Conservation (phyloP, 805 yeast species). For the Barnettozyma populi region DNA sequence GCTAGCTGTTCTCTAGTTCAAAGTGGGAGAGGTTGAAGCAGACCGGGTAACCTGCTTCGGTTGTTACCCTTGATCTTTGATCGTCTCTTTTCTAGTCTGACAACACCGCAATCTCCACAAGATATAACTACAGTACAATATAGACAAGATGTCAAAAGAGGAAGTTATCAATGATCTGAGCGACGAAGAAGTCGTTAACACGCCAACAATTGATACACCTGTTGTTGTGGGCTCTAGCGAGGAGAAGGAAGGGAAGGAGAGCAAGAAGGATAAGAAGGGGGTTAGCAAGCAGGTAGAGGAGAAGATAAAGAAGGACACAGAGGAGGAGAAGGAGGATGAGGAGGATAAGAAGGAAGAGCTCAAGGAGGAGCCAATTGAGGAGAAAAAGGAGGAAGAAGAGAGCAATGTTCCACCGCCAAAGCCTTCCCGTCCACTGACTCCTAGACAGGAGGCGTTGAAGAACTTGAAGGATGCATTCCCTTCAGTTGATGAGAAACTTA, state of each 20-base stretch:
- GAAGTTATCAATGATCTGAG: slow-evolving; percentile 5
- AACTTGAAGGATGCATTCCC: slow-evolving; percentile 88
- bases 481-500: slow-evolving; percentile 56
- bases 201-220: slow-evolving; percentile 11
- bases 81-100: neutral
- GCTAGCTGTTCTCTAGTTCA: too few relatives aligned
- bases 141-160: slow-evolving; percentile 2
- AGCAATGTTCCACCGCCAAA: slow-evolving; percentile 35
- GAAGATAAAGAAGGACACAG: slow-evolving; percentile 10
- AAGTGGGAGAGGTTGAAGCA: neutral
- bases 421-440: slow-evolving; percentile 60
- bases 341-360: slow-evolving; percentile 4
- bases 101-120: neutral
- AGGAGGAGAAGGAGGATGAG: slow-evolving; percentile 8
- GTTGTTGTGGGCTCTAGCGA: slow-evolving; percentile 4
- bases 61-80: neutral
- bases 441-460: slow-evolving; percentile 45
- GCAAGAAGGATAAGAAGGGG: slow-evolving; percentile 2
- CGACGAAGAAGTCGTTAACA: slow-evolving; percentile 2
- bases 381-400: slow-evolving; percentile 2
- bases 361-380: slow-evolving; percentile 6
- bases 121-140: neutral
- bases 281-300: slow-evolving; percentile 8
- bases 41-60: neutral
- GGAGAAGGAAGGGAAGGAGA: slow-evolving; percentile 5